phyloP scores from a whole-genome alignment of 129 eudicot genomes.

The Flaveria sonorensis region DNA sequence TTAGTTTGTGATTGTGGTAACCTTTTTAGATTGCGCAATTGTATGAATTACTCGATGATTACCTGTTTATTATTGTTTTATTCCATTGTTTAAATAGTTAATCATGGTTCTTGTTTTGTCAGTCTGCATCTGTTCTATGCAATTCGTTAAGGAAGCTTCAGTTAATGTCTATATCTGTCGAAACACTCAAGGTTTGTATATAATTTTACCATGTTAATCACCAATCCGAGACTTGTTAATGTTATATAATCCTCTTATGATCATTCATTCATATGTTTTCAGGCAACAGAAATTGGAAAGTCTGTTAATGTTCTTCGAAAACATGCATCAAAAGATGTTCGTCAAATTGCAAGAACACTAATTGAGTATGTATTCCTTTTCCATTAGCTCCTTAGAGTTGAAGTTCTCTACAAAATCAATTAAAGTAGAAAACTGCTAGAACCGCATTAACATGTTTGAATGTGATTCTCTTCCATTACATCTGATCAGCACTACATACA shows the following conservation, averaged over 20 bases:
- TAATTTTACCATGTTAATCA: neutral
- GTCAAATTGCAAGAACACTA: constrained; percentile 52
- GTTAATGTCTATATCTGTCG: constrained; percentile 65
- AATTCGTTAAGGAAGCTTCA: constrained; percentile 80
- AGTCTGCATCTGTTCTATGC: constrained; percentile 58
- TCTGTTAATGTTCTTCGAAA: constrained; percentile 67
- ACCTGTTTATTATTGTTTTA: no score
- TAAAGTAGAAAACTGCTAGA: neutral
- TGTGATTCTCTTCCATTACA: neutral
- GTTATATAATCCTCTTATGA: neutral
- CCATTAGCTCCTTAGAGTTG: constrained; percentile 3
- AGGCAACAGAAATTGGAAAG: constrained; percentile 90
- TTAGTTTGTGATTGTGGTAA: neutral
- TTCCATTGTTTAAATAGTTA: constrained; percentile 6
- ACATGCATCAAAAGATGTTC: constrained; percentile 63
- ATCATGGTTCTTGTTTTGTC: constrained; percentile 24
- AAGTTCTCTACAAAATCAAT: neutral
- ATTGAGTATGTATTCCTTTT: constrained; percentile 54
- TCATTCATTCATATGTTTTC: constrained; percentile 29
- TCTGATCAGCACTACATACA: neutral
- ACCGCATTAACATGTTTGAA: neutral
- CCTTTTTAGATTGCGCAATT: no score
- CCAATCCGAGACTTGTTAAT: neutral
- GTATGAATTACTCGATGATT: no score
- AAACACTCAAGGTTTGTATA: constrained; percentile 68